These are phyloP conservation scores for Salix dunnii DNA, from an alignment of 345 rosid species.

Conservation along the genomic window DNA sequence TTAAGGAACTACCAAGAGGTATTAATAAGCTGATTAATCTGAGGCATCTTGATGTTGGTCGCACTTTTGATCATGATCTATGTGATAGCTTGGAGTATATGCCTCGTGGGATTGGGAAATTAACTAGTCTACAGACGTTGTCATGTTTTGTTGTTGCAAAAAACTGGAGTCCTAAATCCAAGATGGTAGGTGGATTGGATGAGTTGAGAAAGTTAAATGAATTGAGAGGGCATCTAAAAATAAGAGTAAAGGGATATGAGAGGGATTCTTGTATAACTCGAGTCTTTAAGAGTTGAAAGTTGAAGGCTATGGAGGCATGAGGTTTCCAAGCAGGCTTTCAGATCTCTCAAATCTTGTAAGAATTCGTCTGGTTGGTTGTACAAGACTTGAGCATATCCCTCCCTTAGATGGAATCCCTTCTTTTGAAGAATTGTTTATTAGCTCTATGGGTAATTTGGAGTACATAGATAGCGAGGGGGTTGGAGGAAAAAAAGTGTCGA, in stretches of 20 bases:
- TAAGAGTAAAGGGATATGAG: neutral
- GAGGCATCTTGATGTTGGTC: neutral
- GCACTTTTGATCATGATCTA: neutral
- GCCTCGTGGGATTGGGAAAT: neutral
- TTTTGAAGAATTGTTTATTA: neutral
- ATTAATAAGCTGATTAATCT: conserved; percentile 3
- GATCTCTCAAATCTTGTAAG: neutral
- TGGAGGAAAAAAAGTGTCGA: conserved; percentile 57
- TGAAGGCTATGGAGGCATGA: neutral
- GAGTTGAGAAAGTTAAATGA: neutral
- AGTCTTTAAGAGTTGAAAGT: neutral
- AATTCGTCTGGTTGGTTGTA: neutral
- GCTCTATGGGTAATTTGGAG: neutral
- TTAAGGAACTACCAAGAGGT: neutral
- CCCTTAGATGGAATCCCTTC: neutral
- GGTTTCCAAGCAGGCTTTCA: neutral
- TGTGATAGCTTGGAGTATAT: neutral
- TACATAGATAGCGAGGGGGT: conserved; percentile 14
- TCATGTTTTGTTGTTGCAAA: conserved; percentile 4
- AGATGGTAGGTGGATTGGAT: neutral
- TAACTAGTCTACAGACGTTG: conserved; percentile 1
- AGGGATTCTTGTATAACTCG: no score
- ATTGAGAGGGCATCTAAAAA: conserved; percentile 1
- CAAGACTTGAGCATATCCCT: neutral
- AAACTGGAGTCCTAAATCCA: neutral